phyloP scores from a whole-genome alignment of 345 rosid genomes.

The Gossypium raimondii region DNA sequence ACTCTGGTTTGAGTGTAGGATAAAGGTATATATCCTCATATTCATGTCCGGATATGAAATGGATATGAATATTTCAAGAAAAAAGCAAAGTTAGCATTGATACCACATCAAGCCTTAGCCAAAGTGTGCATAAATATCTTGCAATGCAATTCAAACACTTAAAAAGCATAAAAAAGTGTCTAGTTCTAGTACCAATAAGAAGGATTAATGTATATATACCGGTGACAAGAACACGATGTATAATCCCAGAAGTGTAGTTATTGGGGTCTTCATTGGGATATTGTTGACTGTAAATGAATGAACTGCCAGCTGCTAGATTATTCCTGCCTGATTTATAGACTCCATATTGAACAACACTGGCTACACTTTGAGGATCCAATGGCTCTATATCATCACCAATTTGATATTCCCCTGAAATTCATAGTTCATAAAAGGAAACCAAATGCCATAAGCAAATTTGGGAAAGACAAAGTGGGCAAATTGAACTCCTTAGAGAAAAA shows the following conservation, averaged over 20 bases:
- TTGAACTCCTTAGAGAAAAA: neutral
- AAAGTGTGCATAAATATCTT: neutral
- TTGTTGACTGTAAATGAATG: slow-evolving; percentile 58
- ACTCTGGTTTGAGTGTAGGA: no score
- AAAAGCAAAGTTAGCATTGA: no score
- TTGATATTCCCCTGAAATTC: slow-evolving; percentile 51
- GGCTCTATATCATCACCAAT: slow-evolving; percentile 45
- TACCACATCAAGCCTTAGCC: neutral
- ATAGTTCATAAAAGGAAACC: neutral
- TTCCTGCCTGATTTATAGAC: slow-evolving; percentile 22
- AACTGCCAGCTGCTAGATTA: slow-evolving; percentile 44
- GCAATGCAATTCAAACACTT: neutral
- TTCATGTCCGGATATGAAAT: no score
- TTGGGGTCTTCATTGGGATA: slow-evolving; percentile 52
- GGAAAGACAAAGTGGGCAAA: neutral
- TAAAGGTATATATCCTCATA: no score
- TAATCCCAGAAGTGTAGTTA: slow-evolving; percentile 80
- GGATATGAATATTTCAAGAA: no score
- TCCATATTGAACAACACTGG: slow-evolving; percentile 62
- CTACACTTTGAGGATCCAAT: slow-evolving; percentile 43
- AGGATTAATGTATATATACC: slow-evolving; percentile 27
- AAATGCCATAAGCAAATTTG: neutral
- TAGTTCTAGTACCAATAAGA: neutral
- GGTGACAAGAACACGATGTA: slow-evolving; percentile 74
- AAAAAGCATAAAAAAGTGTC: neutral